These are phyloP conservation scores for Arthroderma sp. DNA, from an alignment of 2,329 filamentous ascomycete genomes.

Conservation along the genomic window DNA sequence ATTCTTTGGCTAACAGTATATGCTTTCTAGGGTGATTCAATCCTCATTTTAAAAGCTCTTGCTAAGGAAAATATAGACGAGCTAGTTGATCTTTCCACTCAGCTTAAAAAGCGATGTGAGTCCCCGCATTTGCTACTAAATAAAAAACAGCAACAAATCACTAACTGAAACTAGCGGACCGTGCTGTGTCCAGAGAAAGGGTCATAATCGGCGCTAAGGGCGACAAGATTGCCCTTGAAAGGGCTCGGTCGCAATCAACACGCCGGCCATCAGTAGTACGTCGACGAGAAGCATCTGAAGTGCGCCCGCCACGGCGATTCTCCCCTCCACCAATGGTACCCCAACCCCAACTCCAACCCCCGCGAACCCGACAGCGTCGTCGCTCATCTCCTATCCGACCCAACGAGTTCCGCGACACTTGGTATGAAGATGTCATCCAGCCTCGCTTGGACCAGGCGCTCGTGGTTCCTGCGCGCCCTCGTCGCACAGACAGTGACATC, in stretches of 20 bases:
- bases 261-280: not conserved
- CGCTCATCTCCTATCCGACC: conserved; percentile 26
- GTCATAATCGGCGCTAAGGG: conserved; percentile 13
- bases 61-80: conserved; percentile 87
- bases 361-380: conserved; percentile 19
- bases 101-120: conserved; percentile 47
- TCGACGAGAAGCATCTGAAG: not conserved
- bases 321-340: conserved; percentile 1
- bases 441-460: conserved; percentile 36
- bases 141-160: not conserved
- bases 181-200: conserved; percentile 9
- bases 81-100: conserved; percentile 45
- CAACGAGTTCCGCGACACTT: conserved; percentile 21
- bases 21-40: conserved; percentile 53
- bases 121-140: conserved; percentile 7
- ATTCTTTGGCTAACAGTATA: conserved; percentile 21
- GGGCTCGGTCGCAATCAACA: conserved; percentile 15
- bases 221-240: conserved; percentile 22
- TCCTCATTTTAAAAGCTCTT: conserved; percentile 71
- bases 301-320: not conserved
- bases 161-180: conserved; percentile 4
- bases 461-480: conserved; percentile 37
- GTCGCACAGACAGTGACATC: conserved; percentile 49
- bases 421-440: conserved; percentile 33
- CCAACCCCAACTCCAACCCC: not conserved